Percentiles rank a stretch among this genome's conserved stretches.
Evolutionary conservation across 768 basidiomycete genomes (phyloP).

Genomic region (Leucocoprinus leucothites): DNA sequence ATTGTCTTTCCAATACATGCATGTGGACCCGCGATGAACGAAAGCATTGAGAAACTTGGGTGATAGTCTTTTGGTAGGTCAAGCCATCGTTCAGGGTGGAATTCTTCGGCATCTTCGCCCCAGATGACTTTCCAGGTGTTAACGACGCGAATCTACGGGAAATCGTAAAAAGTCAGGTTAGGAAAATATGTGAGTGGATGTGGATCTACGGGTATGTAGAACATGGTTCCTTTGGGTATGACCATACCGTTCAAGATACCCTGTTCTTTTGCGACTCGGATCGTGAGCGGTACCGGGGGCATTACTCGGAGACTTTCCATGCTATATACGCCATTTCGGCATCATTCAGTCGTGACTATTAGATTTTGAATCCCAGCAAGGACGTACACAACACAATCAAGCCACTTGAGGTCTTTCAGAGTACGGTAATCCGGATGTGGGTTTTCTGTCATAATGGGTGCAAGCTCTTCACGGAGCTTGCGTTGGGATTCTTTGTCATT

Average conservation of each 20-base stretch:
- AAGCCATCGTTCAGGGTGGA: slow-evolving; percentile 46
- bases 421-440: slow-evolving; percentile 35
- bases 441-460: slow-evolving; percentile 30
- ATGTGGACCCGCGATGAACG: slow-evolving; percentile 44
- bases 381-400: slow-evolving; percentile 37
- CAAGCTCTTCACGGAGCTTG: slow-evolving; percentile 51
- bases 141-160: slow-evolving; percentile 40
- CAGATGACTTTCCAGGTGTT: slow-evolving; percentile 49
- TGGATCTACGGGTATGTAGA: slow-evolving; percentile 34
- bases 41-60: slow-evolving; percentile 33
- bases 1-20: slow-evolving; percentile 47
- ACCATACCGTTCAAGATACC: slow-evolving; percentile 38
- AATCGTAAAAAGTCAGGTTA: no score
- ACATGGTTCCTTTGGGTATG: slow-evolving; percentile 40
- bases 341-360: background rate
- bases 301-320: slow-evolving; percentile 39
- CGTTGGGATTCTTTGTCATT: slow-evolving; percentile 46
- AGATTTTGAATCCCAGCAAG: background rate
- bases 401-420: slow-evolving; percentile 36
- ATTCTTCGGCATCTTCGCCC: slow-evolving; percentile 52
- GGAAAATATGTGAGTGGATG: background rate
- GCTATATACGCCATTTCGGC: no score
- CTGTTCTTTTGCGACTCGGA: slow-evolving; percentile 34
- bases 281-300: slow-evolving; percentile 38
- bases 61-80: slow-evolving; percentile 33